Evolutionary conservation across 371 early-diverging fungal genomes (phyloP).

Genomic region (Syncephalastrum racemosum): DNA sequence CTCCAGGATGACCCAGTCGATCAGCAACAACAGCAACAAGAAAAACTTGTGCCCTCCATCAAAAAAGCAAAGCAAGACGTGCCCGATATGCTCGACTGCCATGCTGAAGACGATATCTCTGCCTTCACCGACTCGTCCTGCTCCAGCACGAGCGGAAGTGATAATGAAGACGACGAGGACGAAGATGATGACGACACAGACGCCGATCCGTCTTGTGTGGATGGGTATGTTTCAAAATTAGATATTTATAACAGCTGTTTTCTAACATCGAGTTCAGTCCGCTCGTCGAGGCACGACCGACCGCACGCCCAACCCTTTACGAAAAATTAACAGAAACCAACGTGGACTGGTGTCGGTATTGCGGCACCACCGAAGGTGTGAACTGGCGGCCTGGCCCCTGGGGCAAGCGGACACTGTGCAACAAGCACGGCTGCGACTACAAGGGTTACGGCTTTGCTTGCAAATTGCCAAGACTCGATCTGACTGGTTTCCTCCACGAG

Average conservation of each 20-base stretch:
- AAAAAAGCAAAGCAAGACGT: too few relatives aligned
- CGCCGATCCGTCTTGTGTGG: slow-evolving; percentile 1
- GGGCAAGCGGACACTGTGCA: slow-evolving; percentile 94
- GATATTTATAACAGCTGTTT: too few relatives aligned
- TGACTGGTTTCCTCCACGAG: slow-evolving; percentile 76
- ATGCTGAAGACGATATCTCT: too few relatives aligned
- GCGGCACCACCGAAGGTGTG: slow-evolving; percentile 89
- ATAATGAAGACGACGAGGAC: slow-evolving; percentile 8
- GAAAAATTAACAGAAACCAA: slow-evolving; percentile 64
- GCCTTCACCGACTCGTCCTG: too few relatives aligned
- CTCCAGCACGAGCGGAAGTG: slow-evolving; percentile 2
- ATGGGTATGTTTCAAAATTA: too few relatives aligned
- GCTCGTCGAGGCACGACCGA: slow-evolving; percentile 18
- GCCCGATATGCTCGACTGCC: too few relatives aligned
- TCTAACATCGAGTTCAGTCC: slow-evolving; percentile 4
- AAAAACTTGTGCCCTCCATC: background rate
- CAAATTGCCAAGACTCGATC: slow-evolving; percentile 82
- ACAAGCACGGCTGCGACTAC: slow-evolving; percentile 94
- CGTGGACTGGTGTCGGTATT: slow-evolving; percentile 91
- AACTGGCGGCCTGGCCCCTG: slow-evolving; percentile 95
- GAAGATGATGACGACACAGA: slow-evolving; percentile 5
- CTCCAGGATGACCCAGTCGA: background rate
- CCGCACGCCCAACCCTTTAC: slow-evolving; percentile 55
- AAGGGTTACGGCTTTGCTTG: slow-evolving; percentile 92
- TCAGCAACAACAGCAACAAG: slow-evolving; percentile 6